phyloP scores from a whole-genome alignment of 306 rosid species.

The Astragalus glycyphyllos region DNA sequence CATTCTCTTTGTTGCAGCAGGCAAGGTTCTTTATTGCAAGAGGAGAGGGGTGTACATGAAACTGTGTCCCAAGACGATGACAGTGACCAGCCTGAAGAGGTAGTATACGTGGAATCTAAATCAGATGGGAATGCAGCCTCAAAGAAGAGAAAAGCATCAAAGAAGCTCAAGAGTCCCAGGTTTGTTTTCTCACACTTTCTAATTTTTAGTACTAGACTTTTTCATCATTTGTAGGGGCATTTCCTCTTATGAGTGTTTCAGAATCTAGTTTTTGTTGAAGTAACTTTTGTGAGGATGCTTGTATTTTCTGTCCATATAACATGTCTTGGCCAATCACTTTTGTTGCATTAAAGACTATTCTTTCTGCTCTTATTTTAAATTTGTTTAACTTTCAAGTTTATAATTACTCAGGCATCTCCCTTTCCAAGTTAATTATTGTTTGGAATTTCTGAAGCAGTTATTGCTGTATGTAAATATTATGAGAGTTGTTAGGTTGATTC shows the following conservation, averaged over 20 bases:
- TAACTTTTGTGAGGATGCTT: slow-evolving; percentile 30
- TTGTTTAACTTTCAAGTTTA: background rate
- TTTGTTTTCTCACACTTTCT: slow-evolving; percentile 41
- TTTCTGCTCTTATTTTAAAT: slow-evolving; percentile 16
- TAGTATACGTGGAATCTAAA: slow-evolving; percentile 41
- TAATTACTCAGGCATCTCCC: slow-evolving; percentile 18
- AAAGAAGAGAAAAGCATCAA: slow-evolving; percentile 77
- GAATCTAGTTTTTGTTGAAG: slow-evolving; percentile 36
- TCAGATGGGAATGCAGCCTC: slow-evolving; percentile 44
- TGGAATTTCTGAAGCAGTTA: slow-evolving; percentile 28
- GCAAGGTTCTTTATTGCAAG: slow-evolving; percentile 13
- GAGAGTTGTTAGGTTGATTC: slow-evolving; percentile 34
- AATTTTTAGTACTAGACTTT: background rate
- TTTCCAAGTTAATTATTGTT: background rate
- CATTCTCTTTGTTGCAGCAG: background rate
- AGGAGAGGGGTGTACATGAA: slow-evolving; percentile 52
- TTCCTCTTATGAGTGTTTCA: slow-evolving; percentile 14
- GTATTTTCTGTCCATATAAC: background rate
- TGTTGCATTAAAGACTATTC: background rate
- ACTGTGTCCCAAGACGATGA: slow-evolving; percentile 35
- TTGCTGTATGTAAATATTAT: slow-evolving; percentile 18
- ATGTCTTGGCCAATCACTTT: slow-evolving; percentile 19
- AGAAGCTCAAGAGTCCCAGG: slow-evolving; percentile 66
- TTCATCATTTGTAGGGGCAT: slow-evolving; percentile 17
- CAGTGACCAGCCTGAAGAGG: slow-evolving; percentile 47